These are phyloP conservation scores for Heliosperma pusillum DNA, from an alignment of 148 eudicot genomes.

Conservation along the genomic window DNA sequence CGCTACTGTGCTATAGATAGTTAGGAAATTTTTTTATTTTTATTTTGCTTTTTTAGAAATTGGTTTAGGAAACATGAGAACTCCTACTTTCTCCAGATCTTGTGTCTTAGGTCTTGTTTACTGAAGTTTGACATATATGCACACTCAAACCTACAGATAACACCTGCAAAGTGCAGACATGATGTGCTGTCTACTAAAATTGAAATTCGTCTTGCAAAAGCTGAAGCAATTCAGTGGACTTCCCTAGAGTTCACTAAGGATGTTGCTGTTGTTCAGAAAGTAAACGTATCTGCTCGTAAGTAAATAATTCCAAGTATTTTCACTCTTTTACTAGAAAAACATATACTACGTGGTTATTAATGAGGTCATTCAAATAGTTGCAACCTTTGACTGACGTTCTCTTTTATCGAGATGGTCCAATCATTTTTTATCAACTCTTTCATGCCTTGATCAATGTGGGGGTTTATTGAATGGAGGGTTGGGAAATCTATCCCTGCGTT, in stretches of 20 bases:
- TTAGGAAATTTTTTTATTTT: neutral
- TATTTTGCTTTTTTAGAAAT: neutral
- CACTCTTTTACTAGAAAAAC: neutral
- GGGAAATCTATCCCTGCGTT: neutral
- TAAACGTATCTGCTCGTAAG: constrained; percentile 61
- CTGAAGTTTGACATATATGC: constrained; percentile 8
- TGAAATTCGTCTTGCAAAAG: constrained; percentile 92
- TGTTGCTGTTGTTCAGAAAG: constrained; percentile 40
- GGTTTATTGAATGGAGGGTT: neutral
- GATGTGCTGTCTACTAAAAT: constrained; percentile 83
- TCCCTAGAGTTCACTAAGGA: constrained; percentile 68
- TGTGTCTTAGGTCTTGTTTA: neutral
- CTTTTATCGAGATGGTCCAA: neutral
- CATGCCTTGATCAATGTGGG: neutral
- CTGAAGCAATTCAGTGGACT: constrained; percentile 75
- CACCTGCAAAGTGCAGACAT: constrained; percentile 67
- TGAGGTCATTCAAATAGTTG: neutral
- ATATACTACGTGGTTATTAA: neutral
- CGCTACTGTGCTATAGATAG: neutral
- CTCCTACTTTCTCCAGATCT: neutral
- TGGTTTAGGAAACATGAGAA: neutral
- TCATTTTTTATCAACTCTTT: neutral
- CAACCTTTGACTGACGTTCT: neutral
- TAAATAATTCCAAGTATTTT: neutral
- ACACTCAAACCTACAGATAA: constrained; percentile 46